Conservation (phyloP, 345 rosid species). For the Ceriops decandra region DNA sequence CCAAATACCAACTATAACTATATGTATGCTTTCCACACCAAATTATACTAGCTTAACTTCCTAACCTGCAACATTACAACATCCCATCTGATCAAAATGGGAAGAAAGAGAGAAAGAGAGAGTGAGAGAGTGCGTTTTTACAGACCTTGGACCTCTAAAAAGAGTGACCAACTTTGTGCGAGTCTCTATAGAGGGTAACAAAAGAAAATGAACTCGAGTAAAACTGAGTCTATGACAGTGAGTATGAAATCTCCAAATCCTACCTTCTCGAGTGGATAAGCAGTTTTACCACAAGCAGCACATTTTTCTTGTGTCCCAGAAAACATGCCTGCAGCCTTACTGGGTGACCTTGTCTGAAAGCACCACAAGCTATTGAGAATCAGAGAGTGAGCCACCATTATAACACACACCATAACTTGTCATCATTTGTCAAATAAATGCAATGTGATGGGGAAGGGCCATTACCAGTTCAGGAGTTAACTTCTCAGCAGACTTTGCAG, state of each 20-base stretch:
- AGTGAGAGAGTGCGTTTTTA: too few relatives aligned
- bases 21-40: too few relatives aligned
- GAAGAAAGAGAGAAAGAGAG: too few relatives aligned
- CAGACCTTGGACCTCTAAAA: not conserved
- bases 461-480: conserved; percentile 82
- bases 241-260: not conserved
- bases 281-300: conserved; percentile 93
- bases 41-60: too few relatives aligned
- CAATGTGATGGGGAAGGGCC: conserved; percentile 11
- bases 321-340: conserved; percentile 93
- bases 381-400: conserved; percentile 15
- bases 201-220: too few relatives aligned
- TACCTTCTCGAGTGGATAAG: conserved; percentile 98
- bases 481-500: conserved; percentile 86
- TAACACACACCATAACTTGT: not conserved
- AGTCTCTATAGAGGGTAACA: not conserved
- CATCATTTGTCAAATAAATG: conserved; percentile 11
- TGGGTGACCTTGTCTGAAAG: conserved; percentile 84
- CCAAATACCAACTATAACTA: too few relatives aligned
- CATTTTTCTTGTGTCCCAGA: conserved; percentile 98
- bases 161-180: not conserved
- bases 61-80: too few relatives aligned
- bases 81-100: too few relatives aligned
- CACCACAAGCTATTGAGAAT: conserved; percentile 27
- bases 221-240: not conserved